A percentile compares a stretch with the other conserved stretches of the same genome.
These are phyloP conservation scores for Trametes versicolor DNA, from an alignment of 1,284 basidiomycete species.

Conservation along the genomic window DNA sequence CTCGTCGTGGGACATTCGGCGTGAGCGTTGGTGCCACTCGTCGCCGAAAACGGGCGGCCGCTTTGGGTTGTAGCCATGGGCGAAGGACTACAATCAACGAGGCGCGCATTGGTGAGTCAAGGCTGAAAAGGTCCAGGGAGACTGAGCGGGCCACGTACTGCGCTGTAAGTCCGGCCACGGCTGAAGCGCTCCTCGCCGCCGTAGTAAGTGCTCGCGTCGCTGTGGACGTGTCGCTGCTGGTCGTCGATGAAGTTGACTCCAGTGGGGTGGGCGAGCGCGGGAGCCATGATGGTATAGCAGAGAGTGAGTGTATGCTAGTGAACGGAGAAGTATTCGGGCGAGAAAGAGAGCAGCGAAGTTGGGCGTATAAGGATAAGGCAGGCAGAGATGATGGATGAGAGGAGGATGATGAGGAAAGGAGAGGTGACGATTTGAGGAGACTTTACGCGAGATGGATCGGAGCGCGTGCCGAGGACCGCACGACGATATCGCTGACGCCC, in stretches of 20 bases:
- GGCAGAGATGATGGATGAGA: conserved; percentile 20
- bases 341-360: conserved; percentile 17
- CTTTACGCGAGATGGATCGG: conserved; percentile 29
- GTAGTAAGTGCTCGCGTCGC: conserved; percentile 86
- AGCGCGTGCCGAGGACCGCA: conserved; percentile 28
- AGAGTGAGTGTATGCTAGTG: conserved; percentile 19
- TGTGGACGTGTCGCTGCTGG: conserved; percentile 61
- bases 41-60: conserved; percentile 76
- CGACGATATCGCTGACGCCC: conserved; percentile 5
- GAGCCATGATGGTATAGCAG: conserved; percentile 44
- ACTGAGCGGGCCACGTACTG: conserved; percentile 56
- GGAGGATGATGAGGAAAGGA: conserved; percentile 17
- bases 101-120: conserved; percentile 24
- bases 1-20: conserved; percentile 89
- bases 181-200: conserved; percentile 79
- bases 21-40: conserved; percentile 74
- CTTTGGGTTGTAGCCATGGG: conserved; percentile 67
- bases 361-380: conserved; percentile 18
- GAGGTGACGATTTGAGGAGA: conserved; percentile 25
- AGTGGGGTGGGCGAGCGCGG: conserved; percentile 60
- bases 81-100: conserved; percentile 40
- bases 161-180: conserved; percentile 87
- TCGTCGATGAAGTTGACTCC: conserved; percentile 77
- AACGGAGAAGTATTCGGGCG: conserved; percentile 8
- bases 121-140: conserved; percentile 10